Base-by-base conservation (phyloP, 257 asterid genomes). In the Eucommia ulmoides region DNA sequence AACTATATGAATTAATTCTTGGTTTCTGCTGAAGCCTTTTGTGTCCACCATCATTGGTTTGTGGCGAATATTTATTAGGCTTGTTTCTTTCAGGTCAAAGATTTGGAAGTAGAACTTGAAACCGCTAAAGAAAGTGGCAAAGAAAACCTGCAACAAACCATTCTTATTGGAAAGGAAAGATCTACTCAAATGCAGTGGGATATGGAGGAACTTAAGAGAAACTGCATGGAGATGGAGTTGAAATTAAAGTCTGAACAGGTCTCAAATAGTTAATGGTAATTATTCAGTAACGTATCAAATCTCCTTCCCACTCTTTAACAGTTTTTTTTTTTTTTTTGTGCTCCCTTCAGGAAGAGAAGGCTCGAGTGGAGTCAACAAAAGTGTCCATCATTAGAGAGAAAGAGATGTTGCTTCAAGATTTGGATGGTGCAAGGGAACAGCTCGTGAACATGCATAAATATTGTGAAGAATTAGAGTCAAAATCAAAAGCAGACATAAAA, bases 181-280 rank as follows among this genome's bases (percentile, higher is more conserved):
- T 76, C 83, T 59, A 86, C 96, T 44, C 94, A 91, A 74, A 91
- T 86, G 93, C 95, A 86, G 70, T 91, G 99, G 99, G 94, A 91
- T 64, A 81, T 91, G 99, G 96, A 86, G 77, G 99, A 86, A 71
- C 84, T 91, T 48, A 70, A 83, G 68, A 80, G 68, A 63, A 77
- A 72, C 64, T 70, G 96, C 45, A 54, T 83, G 79, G 93, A 91
- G 73, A 71, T 86, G 86, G 96, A 86, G 63, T 45, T 78, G 70
- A 83, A 80, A 71, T 71, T 87, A 74, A 83, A 79, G 44, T 65
- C 86, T 35, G 81, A 61, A 44, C 77, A 81, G 94, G 96, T 86
- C 50, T 57, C 7, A n/a, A n/a, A n/a, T n/a, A n/a, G n/a, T n/a
- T n/a, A n/a, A n/a, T n/a, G n/a, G n/a, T n/a, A n/a, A n/a, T n/a